phyloP scores from a whole-genome alignment of 352 stramenopile species.

The Phytophthora quininea region DNA sequence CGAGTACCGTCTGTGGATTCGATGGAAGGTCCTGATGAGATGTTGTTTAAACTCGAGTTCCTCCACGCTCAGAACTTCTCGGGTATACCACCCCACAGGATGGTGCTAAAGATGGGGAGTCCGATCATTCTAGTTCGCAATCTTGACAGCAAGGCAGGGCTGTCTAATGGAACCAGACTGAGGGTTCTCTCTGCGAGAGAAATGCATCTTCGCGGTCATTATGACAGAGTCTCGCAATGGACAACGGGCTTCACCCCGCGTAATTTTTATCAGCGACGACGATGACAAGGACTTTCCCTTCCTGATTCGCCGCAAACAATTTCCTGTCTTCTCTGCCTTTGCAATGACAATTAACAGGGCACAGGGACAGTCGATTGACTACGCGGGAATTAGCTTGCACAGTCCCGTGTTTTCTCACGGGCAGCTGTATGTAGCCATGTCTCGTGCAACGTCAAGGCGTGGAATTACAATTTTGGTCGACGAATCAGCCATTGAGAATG shows the following conservation, averaged over 20 bases:
- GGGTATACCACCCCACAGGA: neutral
- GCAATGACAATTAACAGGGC: slow-evolving; percentile 27
- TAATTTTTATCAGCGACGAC: slow-evolving; percentile 29
- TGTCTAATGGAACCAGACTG: slow-evolving; percentile 19
- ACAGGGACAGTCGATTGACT: slow-evolving; percentile 7
- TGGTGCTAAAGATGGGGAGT: slow-evolving; percentile 13
- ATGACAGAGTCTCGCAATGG: slow-evolving; percentile 15
- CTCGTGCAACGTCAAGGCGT: slow-evolving; percentile 8
- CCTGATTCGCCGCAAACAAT: slow-evolving; percentile 20
- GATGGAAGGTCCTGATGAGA: slow-evolving; percentile 1
- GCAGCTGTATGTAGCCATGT: slow-evolving; percentile 13
- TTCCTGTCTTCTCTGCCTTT: slow-evolving; percentile 16
- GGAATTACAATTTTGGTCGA: slow-evolving; percentile 8
- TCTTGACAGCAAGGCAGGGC: slow-evolving; percentile 7
- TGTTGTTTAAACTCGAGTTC: neutral
- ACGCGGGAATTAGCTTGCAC: slow-evolving; percentile 7
- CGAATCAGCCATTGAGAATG: slow-evolving; percentile 1
- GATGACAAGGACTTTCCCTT: slow-evolving; percentile 26
- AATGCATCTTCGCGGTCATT: slow-evolving; percentile 21
- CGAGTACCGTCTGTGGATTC: slow-evolving; percentile 16
- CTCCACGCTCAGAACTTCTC: neutral
- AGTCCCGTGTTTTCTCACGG: slow-evolving; percentile 3
- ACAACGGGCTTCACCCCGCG: slow-evolving; percentile 17
- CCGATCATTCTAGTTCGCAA: slow-evolving; percentile 25
- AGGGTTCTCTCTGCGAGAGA: neutral